Evolutionary conservation across 139 green algal species (phyloP), one percentile per base, ranked within the genome.

Genomic region (Desmodesmus armatus): DNA sequence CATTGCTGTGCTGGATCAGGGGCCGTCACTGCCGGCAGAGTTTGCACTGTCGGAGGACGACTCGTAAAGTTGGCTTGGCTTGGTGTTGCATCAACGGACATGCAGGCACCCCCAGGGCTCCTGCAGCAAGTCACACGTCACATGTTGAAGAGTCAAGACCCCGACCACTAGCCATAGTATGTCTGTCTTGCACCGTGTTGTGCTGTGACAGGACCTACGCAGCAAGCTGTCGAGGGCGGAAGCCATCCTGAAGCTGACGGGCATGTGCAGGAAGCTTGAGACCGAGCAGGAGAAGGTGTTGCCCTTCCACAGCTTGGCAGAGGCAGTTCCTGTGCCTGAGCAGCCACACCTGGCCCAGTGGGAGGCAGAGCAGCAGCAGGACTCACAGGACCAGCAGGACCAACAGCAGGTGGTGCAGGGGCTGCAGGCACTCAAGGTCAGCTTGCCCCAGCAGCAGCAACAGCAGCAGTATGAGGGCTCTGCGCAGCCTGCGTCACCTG

Each of bases 221-320:
- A 55, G 41, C 29, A 93, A 94, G 78, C 47, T 95, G 37, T 41
- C 49, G 2, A 70, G 71, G 15, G 95, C 93, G 31, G 92, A 96
- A 76, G 90, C 90, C 43, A 92, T 97, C 15, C 83, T 98, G 5
- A 95, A 96, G 86, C 86, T 96, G 29, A 89, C 87, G 6, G 92
- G 96, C 87, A 91, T 98, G 55, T 93, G 91, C 74, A 87, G 91
- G 31, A 96, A 94, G 89, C 88, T 95, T 37, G 95, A 97, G 87
- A 96, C 90, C 40, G 93, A 96, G 92, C 89, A 93, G 86, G 91
- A 95, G 87, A 96, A 94, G 91, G 90, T 96, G 80, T 53, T 93
- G 60, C 94, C 94, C 19, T 97, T 96, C 88, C 89, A 80, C 55
- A 78, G 81, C 13, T 75, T 85, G 19, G 81, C 71, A 27, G 85